phyloP scores from a whole-genome alignment of 345 rosid species.

The Triadica sebifera region DNA sequence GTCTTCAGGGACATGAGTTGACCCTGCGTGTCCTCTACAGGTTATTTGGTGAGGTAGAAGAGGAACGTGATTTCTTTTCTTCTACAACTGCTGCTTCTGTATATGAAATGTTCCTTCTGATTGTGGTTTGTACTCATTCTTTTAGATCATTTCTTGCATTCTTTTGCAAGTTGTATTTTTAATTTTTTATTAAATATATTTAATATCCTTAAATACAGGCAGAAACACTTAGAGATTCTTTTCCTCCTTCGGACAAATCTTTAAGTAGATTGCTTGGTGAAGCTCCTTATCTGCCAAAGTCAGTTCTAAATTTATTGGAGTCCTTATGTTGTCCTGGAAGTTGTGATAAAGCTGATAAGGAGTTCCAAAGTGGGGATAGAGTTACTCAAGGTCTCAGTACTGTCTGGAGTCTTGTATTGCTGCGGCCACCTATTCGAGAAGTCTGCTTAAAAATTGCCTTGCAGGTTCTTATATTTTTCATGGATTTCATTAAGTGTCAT shows the following conservation, averaged over 20 bases:
- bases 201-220: constrained; percentile 50
- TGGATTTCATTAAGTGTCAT: neutral
- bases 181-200: neutral
- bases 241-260: constrained; percentile 98
- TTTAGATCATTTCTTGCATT: constrained; percentile 14
- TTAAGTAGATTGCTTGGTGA: constrained; percentile 87
- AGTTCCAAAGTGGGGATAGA: constrained; percentile 77
- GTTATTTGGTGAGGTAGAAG: constrained; percentile 91
- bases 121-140: constrained; percentile 62
- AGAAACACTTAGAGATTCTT: constrained; percentile 87
- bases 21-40: constrained; percentile 93
- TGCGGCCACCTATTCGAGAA: constrained; percentile 80
- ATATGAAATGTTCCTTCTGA: constrained; percentile 68
- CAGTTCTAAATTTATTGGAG: constrained; percentile 77
- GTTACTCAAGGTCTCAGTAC: constrained; percentile 97
- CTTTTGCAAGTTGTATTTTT: neutral
- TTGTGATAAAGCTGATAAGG: constrained; percentile 56
- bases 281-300: constrained; percentile 82
- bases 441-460: constrained; percentile 86
- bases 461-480: constrained; percentile 55
- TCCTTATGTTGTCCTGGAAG: constrained; percentile 74
- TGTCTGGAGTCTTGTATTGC: constrained; percentile 84
- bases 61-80: constrained; percentile 87
- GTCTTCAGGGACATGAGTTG: constrained; percentile 98
- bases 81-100: constrained; percentile 88